Evolutionary conservation across 139 green algal species (phyloP).

Genomic region (Chlorella sp.): DNA sequence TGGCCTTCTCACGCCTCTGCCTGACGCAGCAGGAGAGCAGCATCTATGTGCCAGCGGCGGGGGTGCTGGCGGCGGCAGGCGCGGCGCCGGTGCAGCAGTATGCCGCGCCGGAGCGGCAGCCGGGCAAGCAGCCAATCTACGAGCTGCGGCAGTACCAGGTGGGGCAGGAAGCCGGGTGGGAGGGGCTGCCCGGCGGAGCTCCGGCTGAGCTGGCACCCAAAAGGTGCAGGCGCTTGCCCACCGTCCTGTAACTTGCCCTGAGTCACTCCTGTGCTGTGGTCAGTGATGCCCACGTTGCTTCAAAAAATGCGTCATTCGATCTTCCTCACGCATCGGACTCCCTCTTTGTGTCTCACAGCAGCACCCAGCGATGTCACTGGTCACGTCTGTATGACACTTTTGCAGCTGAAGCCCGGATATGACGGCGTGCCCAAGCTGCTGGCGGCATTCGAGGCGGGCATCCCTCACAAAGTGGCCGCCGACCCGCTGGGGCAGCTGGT

Average conservation of each 20-base stretch:
- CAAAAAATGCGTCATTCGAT: too few species aligned
- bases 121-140: conserved; percentile 57
- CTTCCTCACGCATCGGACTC: too few species aligned
- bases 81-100: conserved; percentile 7
- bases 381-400: background rate
- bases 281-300: too few species aligned
- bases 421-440: conserved; percentile 73
- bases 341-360: background rate
- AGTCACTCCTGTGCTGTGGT: too few species aligned
- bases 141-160: conserved; percentile 79
- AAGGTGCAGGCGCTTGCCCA: too few species aligned
- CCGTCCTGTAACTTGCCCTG: too few species aligned
- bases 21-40: conserved; percentile 35
- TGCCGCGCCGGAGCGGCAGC: background rate
- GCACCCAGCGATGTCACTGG: background rate
- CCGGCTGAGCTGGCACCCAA: too few species aligned
- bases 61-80: conserved; percentile 29
- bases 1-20: conserved; percentile 12
- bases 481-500: conserved; percentile 68
- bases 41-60: conserved; percentile 32
- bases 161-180: background rate
- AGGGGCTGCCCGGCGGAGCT: too few species aligned
- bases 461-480: conserved; percentile 76
- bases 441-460: conserved; percentile 18
- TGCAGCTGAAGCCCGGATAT: conserved; percentile 74